Conservation (phyloP, 495 filamentous ascomycete genomes). For the Hyaloscypha variabilis region DNA sequence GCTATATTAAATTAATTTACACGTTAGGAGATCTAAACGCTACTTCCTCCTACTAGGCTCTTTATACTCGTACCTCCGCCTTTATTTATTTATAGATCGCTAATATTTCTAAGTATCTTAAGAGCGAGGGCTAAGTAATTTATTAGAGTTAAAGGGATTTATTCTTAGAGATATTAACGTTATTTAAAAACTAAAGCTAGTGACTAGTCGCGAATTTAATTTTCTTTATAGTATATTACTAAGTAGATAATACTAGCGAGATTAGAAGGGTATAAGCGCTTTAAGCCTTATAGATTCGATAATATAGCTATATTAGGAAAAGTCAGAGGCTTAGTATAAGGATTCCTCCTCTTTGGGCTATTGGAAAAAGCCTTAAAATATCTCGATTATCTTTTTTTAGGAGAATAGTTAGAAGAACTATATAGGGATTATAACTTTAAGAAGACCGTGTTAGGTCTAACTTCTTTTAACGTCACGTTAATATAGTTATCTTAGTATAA, state of each 20-base stretch:
- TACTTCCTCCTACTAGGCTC: background rate
- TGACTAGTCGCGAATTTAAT: background rate
- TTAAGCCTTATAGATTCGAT: background rate
- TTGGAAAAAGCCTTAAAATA: background rate
- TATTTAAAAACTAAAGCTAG: background rate
- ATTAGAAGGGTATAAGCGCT: background rate
- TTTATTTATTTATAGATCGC: background rate
- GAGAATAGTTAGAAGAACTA: background rate
- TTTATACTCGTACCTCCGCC: too few relatives aligned
- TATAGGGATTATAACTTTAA: background rate
- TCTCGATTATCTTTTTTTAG: background rate
- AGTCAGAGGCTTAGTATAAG: background rate
- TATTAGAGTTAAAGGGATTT: background rate
- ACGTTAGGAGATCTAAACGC: background rate
- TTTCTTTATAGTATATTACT: background rate
- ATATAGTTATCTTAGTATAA: background rate
- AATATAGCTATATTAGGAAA: background rate
- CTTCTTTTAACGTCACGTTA: background rate
- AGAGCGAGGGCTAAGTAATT: background rate
- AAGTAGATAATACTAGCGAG: background rate
- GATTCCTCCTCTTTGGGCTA: background rate
- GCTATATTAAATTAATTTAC: background rate
- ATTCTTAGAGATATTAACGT: background rate
- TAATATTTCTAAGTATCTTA: background rate
- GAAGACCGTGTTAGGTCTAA: background rate